These are phyloP conservation scores for Prunus dulcis DNA, from an alignment of 306 rosid genomes.

Conservation along the genomic window DNA sequence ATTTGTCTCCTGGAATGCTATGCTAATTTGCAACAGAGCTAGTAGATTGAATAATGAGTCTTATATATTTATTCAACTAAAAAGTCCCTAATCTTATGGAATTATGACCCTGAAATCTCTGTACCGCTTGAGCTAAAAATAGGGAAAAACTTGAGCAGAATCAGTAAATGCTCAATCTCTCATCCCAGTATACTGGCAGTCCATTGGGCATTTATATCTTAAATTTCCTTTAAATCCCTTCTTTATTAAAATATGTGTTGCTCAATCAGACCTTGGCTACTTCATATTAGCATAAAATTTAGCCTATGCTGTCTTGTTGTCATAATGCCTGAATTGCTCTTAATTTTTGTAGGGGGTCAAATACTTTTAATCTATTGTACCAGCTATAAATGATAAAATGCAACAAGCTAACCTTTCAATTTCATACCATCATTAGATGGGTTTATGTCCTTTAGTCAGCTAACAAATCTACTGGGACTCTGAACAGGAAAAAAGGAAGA, in stretches of 20 bases:
- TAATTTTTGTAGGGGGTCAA: not conserved
- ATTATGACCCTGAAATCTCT: not conserved
- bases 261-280: not conserved
- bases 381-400: not conserved
- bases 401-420: not conserved
- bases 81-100: not conserved
- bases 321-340: not conserved
- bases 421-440: not conserved
- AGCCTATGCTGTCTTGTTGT: not conserved
- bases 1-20: not conserved
- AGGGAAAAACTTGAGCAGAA: not conserved
- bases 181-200: not conserved
- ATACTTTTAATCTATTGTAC: not conserved
- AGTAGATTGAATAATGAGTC: not conserved
- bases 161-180: not conserved
- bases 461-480: slow-evolving; percentile 13
- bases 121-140: not conserved
- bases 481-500: slow-evolving; percentile 64
- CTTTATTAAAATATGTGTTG: not conserved
- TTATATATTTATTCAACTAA: not conserved
- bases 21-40: not conserved
- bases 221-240: not conserved
- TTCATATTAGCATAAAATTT: not conserved
- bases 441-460: slow-evolving; percentile 6
- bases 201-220: not conserved